Percentiles rank a stretch among this genome's conserved stretches.
Conservation (phyloP, 495 filamentous ascomycete species). For the Hyaloscypha variabilis region DNA sequence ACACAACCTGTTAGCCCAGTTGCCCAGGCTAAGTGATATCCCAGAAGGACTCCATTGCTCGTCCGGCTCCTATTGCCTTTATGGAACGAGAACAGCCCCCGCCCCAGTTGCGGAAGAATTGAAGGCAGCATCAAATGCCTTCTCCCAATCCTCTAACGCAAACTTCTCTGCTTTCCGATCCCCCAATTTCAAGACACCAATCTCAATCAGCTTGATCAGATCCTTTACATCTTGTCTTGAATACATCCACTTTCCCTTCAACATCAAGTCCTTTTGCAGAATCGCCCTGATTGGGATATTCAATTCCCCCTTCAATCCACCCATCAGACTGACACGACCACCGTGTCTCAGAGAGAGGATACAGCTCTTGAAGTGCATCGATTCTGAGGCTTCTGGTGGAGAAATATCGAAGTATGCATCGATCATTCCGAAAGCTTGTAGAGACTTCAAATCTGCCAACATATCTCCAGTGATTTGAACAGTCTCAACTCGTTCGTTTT, state of each 20-base stretch:
- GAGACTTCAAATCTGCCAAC: constrained; percentile 37
- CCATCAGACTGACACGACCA: constrained; percentile 50
- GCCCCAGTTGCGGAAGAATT: not conserved
- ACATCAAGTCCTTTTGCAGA: constrained; percentile 41
- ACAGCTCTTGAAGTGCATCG: constrained; percentile 41
- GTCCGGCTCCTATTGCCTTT: too few relatives aligned
- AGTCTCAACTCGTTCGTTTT: constrained; percentile 8
- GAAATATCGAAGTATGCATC: constrained; percentile 54
- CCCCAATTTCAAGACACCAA: constrained; percentile 40
- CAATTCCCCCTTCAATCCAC: constrained; percentile 23
- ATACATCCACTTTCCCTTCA: constrained; percentile 57
- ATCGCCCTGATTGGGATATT: constrained; percentile 31
- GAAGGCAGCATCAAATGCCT: not conserved
- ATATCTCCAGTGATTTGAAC: constrained; percentile 43
- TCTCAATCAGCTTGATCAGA: constrained; percentile 45
- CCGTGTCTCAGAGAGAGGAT: constrained; percentile 44
- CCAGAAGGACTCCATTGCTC: too few relatives aligned
- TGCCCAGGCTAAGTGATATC: too few relatives aligned
- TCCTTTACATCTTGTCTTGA: constrained; percentile 39
- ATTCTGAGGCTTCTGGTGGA: constrained; percentile 40
- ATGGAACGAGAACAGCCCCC: not conserved
- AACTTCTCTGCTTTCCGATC: not conserved
- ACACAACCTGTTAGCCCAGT: too few relatives aligned
- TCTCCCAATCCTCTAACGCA: not conserved
- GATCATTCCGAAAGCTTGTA: constrained; percentile 29